phyloP scores from a whole-genome alignment of 352 stramenopile genomes.

The Phytophthora rubi region DNA sequence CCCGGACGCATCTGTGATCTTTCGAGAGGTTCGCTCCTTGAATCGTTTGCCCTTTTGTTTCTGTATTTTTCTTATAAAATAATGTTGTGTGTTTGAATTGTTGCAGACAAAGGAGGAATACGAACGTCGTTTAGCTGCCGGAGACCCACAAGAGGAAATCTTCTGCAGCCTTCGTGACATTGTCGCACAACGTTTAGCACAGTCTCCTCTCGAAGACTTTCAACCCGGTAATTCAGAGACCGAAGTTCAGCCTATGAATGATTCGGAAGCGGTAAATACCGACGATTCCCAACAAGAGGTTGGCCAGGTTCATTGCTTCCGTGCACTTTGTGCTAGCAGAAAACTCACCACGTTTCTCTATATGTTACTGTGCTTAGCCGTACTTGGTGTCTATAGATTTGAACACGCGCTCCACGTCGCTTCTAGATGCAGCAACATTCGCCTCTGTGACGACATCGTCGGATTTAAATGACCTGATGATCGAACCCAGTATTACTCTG shows the following conservation, averaged over 20 bases:
- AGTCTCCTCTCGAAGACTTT: not conserved
- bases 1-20: constrained; percentile 21
- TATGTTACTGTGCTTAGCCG: not conserved
- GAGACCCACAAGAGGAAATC: constrained; percentile 51
- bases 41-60: not conserved
- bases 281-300: constrained; percentile 8
- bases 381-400: not conserved
- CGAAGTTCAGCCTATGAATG: constrained; percentile 2
- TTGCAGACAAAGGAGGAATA: constrained; percentile 48
- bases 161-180: constrained; percentile 49
- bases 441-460: constrained; percentile 17
- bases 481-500: constrained; percentile 12
- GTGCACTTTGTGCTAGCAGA: not conserved
- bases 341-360: not conserved
- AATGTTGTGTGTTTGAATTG: not conserved
- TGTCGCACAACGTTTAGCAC: constrained; percentile 30
- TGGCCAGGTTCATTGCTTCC: not conserved
- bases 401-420: constrained; percentile 13
- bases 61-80: not conserved
- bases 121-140: constrained; percentile 36
- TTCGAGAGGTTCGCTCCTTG: constrained; percentile 23
- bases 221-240: not conserved
- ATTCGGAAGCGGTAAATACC: constrained; percentile 6
- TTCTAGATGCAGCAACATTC: constrained; percentile 31
- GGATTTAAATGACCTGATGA: constrained; percentile 1